Evolutionary conservation across 805 yeast species (phyloP), one percentile per base, ranked within the genome.

Genomic region (Lipomyces sp.): DNA sequence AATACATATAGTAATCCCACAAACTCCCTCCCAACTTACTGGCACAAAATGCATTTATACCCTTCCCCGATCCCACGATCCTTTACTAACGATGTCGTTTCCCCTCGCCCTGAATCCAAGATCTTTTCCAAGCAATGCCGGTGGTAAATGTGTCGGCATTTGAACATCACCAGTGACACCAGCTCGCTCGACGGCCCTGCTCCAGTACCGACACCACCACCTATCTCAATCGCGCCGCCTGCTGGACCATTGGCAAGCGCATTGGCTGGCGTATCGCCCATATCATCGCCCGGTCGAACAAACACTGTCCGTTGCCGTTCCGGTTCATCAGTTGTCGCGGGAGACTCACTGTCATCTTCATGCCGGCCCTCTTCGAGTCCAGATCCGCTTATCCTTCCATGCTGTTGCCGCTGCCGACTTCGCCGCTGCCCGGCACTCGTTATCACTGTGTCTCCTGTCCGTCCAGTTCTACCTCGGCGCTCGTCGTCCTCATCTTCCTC

Each of bases 91-190:
- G 57, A 29, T 24, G 2, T n/a, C 48, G 35, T 37, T 60, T 13
- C 56, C 51, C 42, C 54, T 53, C 33, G 39, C 13, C 64, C 64
- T 34, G 51, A 53, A 55, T 62, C 65, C 64, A 62, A 53, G 33
- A 69, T 42, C 59, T 63, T 55, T 51, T 64, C 69, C 42, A 72
- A 37, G 60, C 74, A 72, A 45, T 57, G 59, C 32, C 59, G 51
- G 54, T 72, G 74, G 50, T 70, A 72, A 18, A 64, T 62, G 53
- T 71, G 74, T 54, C 62, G 57, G 45, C 73, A 67, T 55, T 66
- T 62, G 53, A 71, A 71, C 61, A 71, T 66, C 35, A 72, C 71
- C 39, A 72, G 53, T 42, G 70, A 62, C 48, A 71, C 69, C 42
- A 67, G 33, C 56, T 67, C 70, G 48, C 24, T 42, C 48, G 48